phyloP scores from a whole-genome alignment of 306 rosid species.

The Vachellia pachyceras region DNA sequence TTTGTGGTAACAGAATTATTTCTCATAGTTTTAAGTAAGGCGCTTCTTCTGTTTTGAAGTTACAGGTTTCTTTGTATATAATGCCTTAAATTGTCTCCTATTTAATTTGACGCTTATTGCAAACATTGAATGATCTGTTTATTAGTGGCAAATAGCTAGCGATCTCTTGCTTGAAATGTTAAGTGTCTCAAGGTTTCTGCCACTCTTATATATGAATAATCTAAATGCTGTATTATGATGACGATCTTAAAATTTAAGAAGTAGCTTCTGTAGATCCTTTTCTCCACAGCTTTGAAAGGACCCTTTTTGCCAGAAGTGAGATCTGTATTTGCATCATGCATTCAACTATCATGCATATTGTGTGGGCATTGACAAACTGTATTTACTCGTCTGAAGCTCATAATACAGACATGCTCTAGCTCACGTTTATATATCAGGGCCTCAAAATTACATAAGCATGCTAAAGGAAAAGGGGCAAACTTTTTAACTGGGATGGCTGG shows the following conservation, averaged over 20 bases:
- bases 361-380: background rate
- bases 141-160: slow-evolving; percentile 7
- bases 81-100: background rate
- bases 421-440: background rate
- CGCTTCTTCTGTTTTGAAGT: background rate
- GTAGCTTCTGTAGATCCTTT: background rate
- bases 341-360: slow-evolving; percentile 4
- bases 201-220: slow-evolving; percentile 2
- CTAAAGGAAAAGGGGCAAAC: background rate
- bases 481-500: background rate
- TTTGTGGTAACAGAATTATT: background rate
- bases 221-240: background rate
- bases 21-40: background rate
- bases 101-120: background rate
- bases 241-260: background rate
- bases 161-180: slow-evolving; percentile 14
- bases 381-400: slow-evolving; percentile 13
- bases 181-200: slow-evolving; percentile 11
- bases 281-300: slow-evolving; percentile 1
- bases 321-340: background rate
- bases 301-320: background rate
- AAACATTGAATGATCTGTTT: background rate
- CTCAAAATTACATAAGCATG: background rate
- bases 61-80: slow-evolving; percentile 6
- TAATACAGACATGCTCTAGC: background rate